Conservation (phyloP, 768 basidiomycete genomes). For the Russula brevipes region DNA sequence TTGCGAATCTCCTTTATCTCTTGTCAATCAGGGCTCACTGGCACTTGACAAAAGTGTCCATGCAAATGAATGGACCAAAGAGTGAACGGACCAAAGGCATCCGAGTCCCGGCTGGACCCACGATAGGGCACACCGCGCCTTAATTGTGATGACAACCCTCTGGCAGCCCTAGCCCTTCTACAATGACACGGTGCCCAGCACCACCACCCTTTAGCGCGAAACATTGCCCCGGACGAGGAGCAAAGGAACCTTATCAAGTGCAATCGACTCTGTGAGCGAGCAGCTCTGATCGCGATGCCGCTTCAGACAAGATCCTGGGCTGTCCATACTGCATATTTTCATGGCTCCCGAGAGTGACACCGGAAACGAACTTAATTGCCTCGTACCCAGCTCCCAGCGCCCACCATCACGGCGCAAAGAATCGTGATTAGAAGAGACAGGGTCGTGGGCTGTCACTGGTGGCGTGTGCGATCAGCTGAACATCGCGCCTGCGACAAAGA, state of each 20-base stretch:
- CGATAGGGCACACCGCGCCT: neutral
- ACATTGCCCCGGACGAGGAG: neutral
- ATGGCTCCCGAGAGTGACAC: no score
- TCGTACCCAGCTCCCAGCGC: constrained; percentile 15
- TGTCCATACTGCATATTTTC: neutral
- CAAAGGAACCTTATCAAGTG: no score
- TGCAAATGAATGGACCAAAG: neutral
- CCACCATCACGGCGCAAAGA: constrained; percentile 14
- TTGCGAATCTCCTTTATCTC: neutral
- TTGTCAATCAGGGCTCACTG: neutral
- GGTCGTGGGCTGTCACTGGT: neutral
- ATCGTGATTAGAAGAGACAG: neutral
- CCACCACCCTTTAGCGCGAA: no score
- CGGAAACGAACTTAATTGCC: neutral
- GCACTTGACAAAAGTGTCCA: neutral
- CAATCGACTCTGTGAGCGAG: no score
- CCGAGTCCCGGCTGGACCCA: neutral
- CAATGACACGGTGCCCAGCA: neutral
- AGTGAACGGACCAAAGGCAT: neutral
- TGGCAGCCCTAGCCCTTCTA: neutral
- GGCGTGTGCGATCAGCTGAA: neutral
- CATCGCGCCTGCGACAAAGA: constrained; percentile 4
- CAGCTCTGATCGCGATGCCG: neutral
- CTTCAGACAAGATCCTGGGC: neutral
- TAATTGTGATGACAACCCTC: no score